These are phyloP conservation scores for Edaphochlamys debaryana DNA, from an alignment of 139 green algal genomes.

Conservation along the genomic window DNA sequence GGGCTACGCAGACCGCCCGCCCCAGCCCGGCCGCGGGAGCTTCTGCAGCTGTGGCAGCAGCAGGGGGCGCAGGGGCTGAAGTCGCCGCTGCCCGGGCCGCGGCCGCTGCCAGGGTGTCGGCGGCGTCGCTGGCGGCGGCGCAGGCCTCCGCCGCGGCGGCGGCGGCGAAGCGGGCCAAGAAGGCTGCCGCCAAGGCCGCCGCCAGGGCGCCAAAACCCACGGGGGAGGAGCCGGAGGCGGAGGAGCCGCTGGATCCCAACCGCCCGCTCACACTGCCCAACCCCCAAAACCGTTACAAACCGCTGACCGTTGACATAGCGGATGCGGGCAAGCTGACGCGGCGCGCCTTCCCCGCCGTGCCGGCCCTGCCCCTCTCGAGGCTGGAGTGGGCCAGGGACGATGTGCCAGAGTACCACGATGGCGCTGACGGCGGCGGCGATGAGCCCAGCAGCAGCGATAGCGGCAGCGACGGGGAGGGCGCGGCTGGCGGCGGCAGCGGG, in stretches of 20 bases:
- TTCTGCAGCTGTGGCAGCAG: background rate
- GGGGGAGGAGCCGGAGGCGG: too few relatives aligned
- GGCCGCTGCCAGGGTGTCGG: background rate
- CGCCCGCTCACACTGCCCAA: constrained; percentile 4
- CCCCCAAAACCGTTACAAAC: background rate
- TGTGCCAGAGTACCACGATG: background rate
- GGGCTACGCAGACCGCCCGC: too few relatives aligned
- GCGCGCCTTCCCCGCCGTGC: constrained; percentile 1
- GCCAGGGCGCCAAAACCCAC: too few relatives aligned
- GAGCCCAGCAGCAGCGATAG: background rate
- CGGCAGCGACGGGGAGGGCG: background rate
- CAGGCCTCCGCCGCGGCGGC: background rate
- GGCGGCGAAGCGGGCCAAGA: background rate
- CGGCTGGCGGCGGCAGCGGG: too few relatives aligned
- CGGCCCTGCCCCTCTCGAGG: constrained; percentile 5
- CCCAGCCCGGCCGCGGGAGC: too few relatives aligned
- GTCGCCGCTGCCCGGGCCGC: background rate
- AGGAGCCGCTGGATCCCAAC: background rate
- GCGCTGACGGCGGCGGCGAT: background rate
- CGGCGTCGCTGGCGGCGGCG: background rate
- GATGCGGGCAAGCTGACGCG: background rate
- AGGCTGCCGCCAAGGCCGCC: too few relatives aligned
- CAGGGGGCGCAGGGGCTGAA: background rate
- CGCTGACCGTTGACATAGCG: constrained; percentile 1
- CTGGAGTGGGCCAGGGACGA: constrained; percentile 26